Evolutionary conservation across 2,329 filamentous ascomycete species (phyloP), one percentile per base, ranked within the genome.

Genomic region (Fusarium sp.): DNA sequence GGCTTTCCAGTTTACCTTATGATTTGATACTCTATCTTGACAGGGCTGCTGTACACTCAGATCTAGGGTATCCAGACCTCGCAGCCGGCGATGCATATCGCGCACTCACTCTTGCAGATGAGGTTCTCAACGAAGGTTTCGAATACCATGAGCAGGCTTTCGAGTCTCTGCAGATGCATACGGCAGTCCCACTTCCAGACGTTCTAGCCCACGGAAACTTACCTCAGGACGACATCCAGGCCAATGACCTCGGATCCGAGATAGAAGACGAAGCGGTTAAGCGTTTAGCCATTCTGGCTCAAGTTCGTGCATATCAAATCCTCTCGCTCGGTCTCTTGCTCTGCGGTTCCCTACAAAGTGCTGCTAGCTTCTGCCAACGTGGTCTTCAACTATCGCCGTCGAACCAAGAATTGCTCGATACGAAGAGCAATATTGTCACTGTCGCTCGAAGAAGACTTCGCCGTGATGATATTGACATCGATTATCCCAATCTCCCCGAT

Each of bases 71-170:
- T 79, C 93, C 94, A 0, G 96, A 99, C 79, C 87, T 99, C 41
- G 94, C 94, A 7, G 91, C 91, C 13, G 93, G 94, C 34, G 94
- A 98, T 83, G 93, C 94, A 7, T 98, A 98, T 78, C 91, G 92
- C 58, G 94, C 94, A 2, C 85, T 98, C n/a, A 87, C 97, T 6
- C 83, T 99, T 48, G 87, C 92, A 18, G 95, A 98, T 76, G 93
- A 96, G 71, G 87, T 94, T 37, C 81, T 86, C 69, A 91, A 96
- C 59, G 92, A 95, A 67, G 87, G 88, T 41, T 94, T 92, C 72
- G 94, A 98, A 79, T 97, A 94, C 75, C 91, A 96, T 77, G 89
- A 94, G 18, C 82, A 87, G 72, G 90, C 91, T 11, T 71, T 85
- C 9, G 86, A 88, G 54, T 83, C 86, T 12, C 79, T 91, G 49